A percentile compares a stretch with the other conserved stretches of the same genome.
These are phyloP conservation scores for Collybia sp. DNA, from an alignment of 768 basidiomycete genomes.

Conservation along the genomic window DNA sequence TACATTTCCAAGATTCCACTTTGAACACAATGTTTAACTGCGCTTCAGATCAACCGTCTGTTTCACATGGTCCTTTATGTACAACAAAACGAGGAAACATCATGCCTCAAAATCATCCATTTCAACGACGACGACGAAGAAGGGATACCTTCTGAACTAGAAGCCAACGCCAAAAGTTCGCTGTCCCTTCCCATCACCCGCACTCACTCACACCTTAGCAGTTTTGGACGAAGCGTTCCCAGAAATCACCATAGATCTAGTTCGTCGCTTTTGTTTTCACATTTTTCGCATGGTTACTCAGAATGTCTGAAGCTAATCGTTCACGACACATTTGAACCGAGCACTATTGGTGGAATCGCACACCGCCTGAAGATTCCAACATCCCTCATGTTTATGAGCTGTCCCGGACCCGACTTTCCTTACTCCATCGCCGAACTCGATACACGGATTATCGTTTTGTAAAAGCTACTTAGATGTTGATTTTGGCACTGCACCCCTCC, in stretches of 20 bases:
- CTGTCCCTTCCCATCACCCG: conserved; percentile 6
- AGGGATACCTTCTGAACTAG: conserved; percentile 63
- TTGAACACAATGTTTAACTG: neutral
- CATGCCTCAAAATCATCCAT: conserved; percentile 64
- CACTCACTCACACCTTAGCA: conserved; percentile 8
- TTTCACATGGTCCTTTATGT: conserved; percentile 68
- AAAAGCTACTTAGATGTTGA: conserved; percentile 4
- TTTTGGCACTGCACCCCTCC: neutral
- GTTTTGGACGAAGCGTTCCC: conserved; percentile 64
- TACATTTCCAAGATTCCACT: conserved; percentile 6
- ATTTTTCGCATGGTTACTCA: neutral
- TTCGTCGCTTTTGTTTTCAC: conserved; percentile 18
- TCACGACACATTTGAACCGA: conserved; percentile 36
- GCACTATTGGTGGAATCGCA: conserved; percentile 43
- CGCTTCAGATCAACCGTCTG: conserved; percentile 53
- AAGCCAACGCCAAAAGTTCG: conserved; percentile 63
- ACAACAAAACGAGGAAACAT: conserved; percentile 63
- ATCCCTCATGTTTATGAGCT: conserved; percentile 60
- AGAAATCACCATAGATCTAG: conserved; percentile 58
- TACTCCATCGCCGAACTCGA: conserved; percentile 45
- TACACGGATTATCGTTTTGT: conserved; percentile 43
- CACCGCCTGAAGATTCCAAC: conserved; percentile 43
- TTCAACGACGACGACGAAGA: conserved; percentile 45
- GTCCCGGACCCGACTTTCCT: conserved; percentile 42
- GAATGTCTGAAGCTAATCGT: conserved; percentile 35